Conservation (phyloP, 2,329 filamentous ascomycete genomes). For the Hypoxylon sp. region DNA sequence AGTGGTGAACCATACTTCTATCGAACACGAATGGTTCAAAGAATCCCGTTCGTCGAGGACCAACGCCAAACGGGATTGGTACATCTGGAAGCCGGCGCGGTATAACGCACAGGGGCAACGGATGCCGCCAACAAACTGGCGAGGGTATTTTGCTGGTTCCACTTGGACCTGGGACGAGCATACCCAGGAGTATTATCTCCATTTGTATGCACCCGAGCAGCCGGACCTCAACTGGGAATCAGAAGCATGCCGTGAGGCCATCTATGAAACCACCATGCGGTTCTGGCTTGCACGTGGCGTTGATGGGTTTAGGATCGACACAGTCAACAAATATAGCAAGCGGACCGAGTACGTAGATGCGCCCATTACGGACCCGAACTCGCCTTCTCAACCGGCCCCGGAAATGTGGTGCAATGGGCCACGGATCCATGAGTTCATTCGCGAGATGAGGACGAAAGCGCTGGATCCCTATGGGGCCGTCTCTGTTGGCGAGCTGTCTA, state of each 20-base stretch:
- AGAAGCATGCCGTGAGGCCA: constrained; percentile 73
- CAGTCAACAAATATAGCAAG: constrained; percentile 78
- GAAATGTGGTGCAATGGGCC: constrained; percentile 73
- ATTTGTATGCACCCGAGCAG: constrained; percentile 77
- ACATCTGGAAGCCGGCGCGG: constrained; percentile 74
- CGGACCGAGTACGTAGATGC: constrained; percentile 69
- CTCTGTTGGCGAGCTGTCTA: constrained; percentile 74
- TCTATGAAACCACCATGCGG: constrained; percentile 75
- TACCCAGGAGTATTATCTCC: constrained; percentile 68
- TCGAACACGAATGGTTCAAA: constrained; percentile 71
- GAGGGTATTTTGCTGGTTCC: constrained; percentile 62
- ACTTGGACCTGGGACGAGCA: constrained; percentile 68
- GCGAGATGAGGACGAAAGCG: constrained; percentile 69
- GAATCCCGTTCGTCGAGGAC: constrained; percentile 65
- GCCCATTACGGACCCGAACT: constrained; percentile 59
- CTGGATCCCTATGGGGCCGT: constrained; percentile 70
- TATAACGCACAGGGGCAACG: constrained; percentile 67
- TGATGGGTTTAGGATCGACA: constrained; percentile 76
- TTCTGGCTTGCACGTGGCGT: constrained; percentile 82
- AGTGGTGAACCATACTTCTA: constrained; percentile 78
- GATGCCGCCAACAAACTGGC: constrained; percentile 72
- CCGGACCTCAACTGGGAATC: constrained; percentile 86
- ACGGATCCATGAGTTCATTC: constrained; percentile 72
- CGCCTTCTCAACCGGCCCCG: constrained; percentile 60
- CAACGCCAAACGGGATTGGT: constrained; percentile 72